Evolutionary conservation across 768 basidiomycete species (phyloP).

Genomic region (Tylopilus rubrobrunneus): DNA sequence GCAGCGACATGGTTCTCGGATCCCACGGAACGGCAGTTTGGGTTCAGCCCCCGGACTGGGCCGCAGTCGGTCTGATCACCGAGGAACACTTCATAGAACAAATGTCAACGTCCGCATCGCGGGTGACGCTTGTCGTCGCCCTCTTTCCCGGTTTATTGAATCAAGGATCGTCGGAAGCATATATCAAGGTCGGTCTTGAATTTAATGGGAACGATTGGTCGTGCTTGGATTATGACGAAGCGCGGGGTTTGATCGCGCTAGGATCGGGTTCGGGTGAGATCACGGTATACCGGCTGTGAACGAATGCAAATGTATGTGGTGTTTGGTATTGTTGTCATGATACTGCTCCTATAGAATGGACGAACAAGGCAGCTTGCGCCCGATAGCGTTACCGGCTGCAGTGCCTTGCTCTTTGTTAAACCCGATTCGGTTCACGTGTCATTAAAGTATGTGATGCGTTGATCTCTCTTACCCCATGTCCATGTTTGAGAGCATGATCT

Average conservation of each 20-base stretch:
- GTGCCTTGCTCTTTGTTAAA: background rate
- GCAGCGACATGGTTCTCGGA: constrained; percentile 51
- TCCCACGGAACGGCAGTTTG: constrained; percentile 56
- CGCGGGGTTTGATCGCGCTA: constrained; percentile 47
- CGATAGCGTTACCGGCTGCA: background rate
- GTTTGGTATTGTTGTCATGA: background rate
- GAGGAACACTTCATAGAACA: constrained; percentile 13
- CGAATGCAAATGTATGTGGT: background rate
- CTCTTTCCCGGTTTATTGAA: constrained; percentile 45
- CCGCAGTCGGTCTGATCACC: constrained; percentile 36
- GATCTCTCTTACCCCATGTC: background rate
- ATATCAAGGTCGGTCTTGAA: constrained; percentile 32
- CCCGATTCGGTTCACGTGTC: background rate
- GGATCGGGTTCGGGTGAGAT: constrained; percentile 49
- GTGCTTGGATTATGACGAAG: constrained; percentile 60
- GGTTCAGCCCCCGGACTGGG: constrained; percentile 53
- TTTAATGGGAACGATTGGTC: constrained; percentile 41
- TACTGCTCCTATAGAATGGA: background rate
- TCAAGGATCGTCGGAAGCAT: constrained; percentile 15
- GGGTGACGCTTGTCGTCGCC: constrained; percentile 44
- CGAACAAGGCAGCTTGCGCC: background rate
- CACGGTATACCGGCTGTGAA: constrained; percentile 31
- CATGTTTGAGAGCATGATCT: background rate
- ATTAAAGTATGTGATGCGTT: constrained; percentile 1
- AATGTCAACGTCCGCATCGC: constrained; percentile 13